A percentile compares a stretch with the other conserved stretches of the same genome.
Evolutionary conservation across 2,329 filamentous ascomycete genomes (phyloP).

Genomic region (Nannizzia gypsea): DNA sequence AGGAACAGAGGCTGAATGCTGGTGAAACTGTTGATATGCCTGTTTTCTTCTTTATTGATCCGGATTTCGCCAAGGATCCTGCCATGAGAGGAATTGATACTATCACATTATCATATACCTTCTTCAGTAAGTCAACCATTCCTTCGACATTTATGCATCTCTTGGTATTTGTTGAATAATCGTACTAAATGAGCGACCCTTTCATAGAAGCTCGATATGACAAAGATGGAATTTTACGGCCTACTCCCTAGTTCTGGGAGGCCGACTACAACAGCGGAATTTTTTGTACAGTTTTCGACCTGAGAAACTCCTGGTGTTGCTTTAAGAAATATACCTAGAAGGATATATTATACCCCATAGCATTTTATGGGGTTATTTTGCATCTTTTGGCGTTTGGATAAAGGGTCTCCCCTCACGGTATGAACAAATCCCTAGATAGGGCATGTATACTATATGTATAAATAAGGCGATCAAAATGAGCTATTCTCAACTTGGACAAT

Average conservation of each 20-base stretch:
- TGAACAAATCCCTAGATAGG: background rate
- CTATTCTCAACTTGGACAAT: background rate
- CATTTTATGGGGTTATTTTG: background rate
- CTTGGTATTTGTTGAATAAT: background rate
- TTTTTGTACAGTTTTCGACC: background rate
- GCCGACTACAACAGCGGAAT: background rate
- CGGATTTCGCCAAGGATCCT: constrained; percentile 81
- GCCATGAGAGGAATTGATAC: constrained; percentile 92
- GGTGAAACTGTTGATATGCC: constrained; percentile 99
- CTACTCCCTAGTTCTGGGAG: constrained; percentile 35
- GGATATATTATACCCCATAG: background rate
- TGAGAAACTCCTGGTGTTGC: background rate
- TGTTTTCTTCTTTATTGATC: constrained; percentile 98
- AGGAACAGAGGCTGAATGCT: constrained; percentile 86
- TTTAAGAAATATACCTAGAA: background rate
- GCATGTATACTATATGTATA: background rate
- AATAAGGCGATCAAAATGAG: background rate
- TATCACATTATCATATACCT: constrained; percentile 92
- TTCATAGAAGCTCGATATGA: constrained; percentile 69
- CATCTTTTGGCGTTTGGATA: constrained; percentile 2
- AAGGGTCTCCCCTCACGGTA: background rate
- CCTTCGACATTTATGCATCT: background rate
- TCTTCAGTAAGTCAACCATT: constrained; percentile 63
- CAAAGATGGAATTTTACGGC: constrained; percentile 59
- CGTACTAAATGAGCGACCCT: background rate